Evolutionary conservation across 192 early-diverging fungal species (phyloP).

Genomic region (Chytriomyces sp.): DNA sequence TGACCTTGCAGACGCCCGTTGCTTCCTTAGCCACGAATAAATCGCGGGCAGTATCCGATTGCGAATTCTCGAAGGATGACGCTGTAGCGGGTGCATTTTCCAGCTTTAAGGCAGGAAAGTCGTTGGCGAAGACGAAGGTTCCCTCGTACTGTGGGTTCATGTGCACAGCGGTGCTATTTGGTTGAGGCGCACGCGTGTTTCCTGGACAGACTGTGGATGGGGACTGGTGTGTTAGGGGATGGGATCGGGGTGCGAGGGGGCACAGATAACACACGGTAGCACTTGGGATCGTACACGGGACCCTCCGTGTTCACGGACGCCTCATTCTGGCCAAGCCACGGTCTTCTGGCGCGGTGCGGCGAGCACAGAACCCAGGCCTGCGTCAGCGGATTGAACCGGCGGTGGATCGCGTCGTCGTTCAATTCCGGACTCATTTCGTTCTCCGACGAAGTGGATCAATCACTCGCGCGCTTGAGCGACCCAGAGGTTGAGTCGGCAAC

Average conservation of each 20-base stretch:
- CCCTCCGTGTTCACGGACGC: conserved; percentile 35
- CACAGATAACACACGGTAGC: conserved; percentile 62
- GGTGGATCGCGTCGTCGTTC: conserved; percentile 48
- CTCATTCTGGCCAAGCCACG: conserved; percentile 73
- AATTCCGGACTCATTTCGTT: background rate
- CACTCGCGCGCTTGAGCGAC: no score
- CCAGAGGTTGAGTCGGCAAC: no score
- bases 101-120: conserved; percentile 82
- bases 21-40: conserved; percentile 45
- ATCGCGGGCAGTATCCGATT: background rate
- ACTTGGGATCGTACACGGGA: conserved; percentile 75
- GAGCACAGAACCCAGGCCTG: conserved; percentile 95
- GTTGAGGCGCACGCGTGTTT: conserved; percentile 78
- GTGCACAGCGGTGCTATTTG: conserved; percentile 21
- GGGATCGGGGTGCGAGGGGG: background rate
- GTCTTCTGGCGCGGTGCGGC: conserved; percentile 91
- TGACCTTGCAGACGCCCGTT: conserved; percentile 79
- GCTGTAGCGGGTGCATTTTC: background rate
- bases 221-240: background rate
- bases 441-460: background rate
- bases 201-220: conserved; percentile 66
- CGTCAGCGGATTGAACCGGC: conserved; percentile 89
- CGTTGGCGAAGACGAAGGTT: conserved; percentile 91
- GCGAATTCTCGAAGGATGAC: background rate
- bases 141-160: conserved; percentile 80